Evolutionary conservation across 208 protist species (phyloP), one percentile per base, ranked within the genome.

Genomic region (Leishmania amazonensis): DNA sequence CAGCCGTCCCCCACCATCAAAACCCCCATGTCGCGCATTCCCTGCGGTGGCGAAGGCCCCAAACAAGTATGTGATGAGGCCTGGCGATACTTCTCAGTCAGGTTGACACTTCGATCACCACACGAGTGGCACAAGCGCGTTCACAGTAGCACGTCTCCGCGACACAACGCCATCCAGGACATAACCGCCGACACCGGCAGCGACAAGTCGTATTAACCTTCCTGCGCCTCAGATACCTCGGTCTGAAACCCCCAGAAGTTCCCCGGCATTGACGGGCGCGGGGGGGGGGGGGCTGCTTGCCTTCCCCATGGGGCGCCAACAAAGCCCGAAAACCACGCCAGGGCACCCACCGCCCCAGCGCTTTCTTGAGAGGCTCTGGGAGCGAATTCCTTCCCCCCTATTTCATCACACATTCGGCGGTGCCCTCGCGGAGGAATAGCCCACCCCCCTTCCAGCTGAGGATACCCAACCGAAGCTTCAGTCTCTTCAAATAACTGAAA

Each of bases 341-440:
- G 3, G 51, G 51, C 1, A 0, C 11, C 17, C 11, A 54, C 3
- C 11, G 4, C 51, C 51, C 15, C 2, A 54, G 6, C 15, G 51
- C 1, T 54, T 54, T 54, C 51, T 54, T 54, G 0, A 47, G 9
- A 13, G 45, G 9, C 45, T 47, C 0, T 1, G 45, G 45, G 45
- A 8, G 45, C 45, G 8, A 47, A 47, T 9, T 13, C 0, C 42
- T 0, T 9, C 45, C 9, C 9, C 45, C 45, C 45, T 13, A 47
- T 0, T 47, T 13, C 8, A 0, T 47, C 1, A 13, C 45, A 2
- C 45, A 47, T 0, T 1, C 45, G 11, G 45, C 9, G 45, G 45
- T 0, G 11, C 1, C 45, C 1, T 13, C 9, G 9, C 8, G 9
- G 0, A 13, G 45, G 13, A 47, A 9, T 1, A 0, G 0, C 9